Evolutionary conservation across 1,284 basidiomycete genomes (phyloP).

Genomic region (Moesziomyces parantarcticus): DNA sequence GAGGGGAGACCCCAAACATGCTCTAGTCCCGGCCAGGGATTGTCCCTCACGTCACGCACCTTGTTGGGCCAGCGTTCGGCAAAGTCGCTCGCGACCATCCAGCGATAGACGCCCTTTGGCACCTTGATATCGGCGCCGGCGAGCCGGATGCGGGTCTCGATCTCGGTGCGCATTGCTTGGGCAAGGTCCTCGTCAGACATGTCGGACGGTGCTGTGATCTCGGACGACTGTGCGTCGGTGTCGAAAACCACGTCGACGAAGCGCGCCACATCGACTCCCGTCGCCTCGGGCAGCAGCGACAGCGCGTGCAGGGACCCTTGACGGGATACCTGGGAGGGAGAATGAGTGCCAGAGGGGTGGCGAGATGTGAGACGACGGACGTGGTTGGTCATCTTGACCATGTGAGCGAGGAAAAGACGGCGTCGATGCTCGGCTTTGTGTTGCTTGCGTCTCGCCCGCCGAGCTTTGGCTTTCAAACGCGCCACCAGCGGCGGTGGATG

Average conservation of each 20-base stretch:
- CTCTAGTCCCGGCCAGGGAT: constrained; percentile 37
- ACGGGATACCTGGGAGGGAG: no score
- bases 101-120: constrained; percentile 30
- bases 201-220: constrained; percentile 32
- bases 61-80: constrained; percentile 35
- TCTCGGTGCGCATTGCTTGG: constrained; percentile 14
- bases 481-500: constrained; percentile 26
- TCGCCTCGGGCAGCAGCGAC: constrained; percentile 19
- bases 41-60: constrained; percentile 22
- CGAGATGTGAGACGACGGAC: constrained; percentile 10
- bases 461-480: constrained; percentile 28
- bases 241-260: constrained; percentile 36
- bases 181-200: constrained; percentile 32
- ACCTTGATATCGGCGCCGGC: constrained; percentile 21
- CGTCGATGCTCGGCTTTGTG: constrained; percentile 37
- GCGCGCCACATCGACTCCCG: constrained; percentile 15
- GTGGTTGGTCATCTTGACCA: constrained; percentile 17
- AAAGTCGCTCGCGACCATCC: constrained; percentile 40
- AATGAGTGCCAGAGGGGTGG: neutral
- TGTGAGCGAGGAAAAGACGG: constrained; percentile 26
- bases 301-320: constrained; percentile 6
- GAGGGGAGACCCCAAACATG: constrained; percentile 28
- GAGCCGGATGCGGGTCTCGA: constrained; percentile 17
- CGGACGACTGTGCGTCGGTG: constrained; percentile 38
- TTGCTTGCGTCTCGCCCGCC: constrained; percentile 33